Base-by-base conservation (phyloP, 2,329 filamentous ascomycete genomes). In the Massarina eburnea region DNA sequence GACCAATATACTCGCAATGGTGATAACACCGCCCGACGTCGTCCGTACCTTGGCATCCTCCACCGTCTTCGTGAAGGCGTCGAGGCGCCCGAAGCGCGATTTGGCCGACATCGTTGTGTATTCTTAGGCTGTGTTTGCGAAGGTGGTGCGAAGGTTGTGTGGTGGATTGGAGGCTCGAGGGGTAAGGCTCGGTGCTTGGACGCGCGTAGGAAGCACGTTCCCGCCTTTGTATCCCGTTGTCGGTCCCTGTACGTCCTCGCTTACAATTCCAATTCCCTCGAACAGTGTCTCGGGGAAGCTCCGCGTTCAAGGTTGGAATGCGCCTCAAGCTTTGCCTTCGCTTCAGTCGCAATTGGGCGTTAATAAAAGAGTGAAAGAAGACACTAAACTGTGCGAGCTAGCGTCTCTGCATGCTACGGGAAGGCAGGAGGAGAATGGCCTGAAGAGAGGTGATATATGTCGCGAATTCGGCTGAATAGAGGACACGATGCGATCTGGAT, bases 21-120 rank as follows among this genome's bases (percentile, higher is more conserved):
- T 99, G 63, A 99, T 90, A 59, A 99, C 83, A 57, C 94, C 94
- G 56, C 94, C 94, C 2, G 91, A 96, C 6, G 91, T 96, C 24
- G 94, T 99, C 63, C 95, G 88, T 68, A 99, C 84, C 62, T 94
- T 84, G 57, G 95, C 94, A 83, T 99, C 94, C 72, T 99, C 94
- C 60, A 99, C 94, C 10, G 94, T 99, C 76, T 99, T 99, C 41
- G 92, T 96, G 71, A 99, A 99, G 80, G 94, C 94, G 74, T 99
- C 94, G 55, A 99, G 89, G 82, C 87, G 86, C 49, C 89, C 96
- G 70, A 99, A 96, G 72, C 94, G 86, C 60, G 90, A 95, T 78
- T 95, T 96, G 66, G 86, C 76, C 57, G 91, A 79, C 94, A 97
- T 97, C 30, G 41, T 61, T 49, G 49, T 45, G 43, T 40, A 45